Base-by-base conservation (phyloP, 768 basidiomycete species). In the Gelatoporia subvermispora region DNA sequence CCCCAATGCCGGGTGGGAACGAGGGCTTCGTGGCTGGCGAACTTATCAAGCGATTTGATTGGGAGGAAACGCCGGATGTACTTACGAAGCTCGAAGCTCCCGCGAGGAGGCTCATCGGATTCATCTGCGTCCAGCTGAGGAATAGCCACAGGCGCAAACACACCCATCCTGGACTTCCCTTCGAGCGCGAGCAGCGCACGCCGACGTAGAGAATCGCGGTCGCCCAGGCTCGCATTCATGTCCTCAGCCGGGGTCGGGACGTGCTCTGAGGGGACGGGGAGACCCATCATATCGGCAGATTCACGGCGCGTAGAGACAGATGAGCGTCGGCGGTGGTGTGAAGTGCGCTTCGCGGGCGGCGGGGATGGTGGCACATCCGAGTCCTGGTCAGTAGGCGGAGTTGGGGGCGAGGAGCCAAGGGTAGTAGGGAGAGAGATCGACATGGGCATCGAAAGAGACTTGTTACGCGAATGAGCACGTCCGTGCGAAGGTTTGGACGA, bases 211-310 rank as follows among this genome's bases (percentile, higher is more conserved):
- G 89, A 89, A 56, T 88, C 85, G 67, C 79, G 82, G 56, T 87
- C 84, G 24, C 80, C 83, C 21, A 84, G 58, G 54, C 79, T 83
- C 58, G 85, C 68, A 57, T 81, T 81, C 61, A 86, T 82, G 25
- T 89, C 84, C 1, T 81, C 73, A 22, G 72, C 69, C 2, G 79
- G 77, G 8, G 76, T 58, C 4, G 82, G 79, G 21, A 89, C 74
- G 51, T 49, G 83, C 13, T 31, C 28, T 13, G 13, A 80, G 11
- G 86, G 82, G 35, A 88, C 69, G 20, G 84, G 68, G 11, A 89
- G 78, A 22, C 90, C 89, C 88, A 95, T 93, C 60, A 95, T 72
- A 59, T 94, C 93, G 16, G 90, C 86, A 17, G 90, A 93, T 70
- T 95, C 93, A 55, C 77, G 78, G 52, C 91, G 84, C 35, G 92